phyloP scores from a whole-genome alignment of 2,329 filamentous ascomycete species.

The Elsinoe perseae region DNA sequence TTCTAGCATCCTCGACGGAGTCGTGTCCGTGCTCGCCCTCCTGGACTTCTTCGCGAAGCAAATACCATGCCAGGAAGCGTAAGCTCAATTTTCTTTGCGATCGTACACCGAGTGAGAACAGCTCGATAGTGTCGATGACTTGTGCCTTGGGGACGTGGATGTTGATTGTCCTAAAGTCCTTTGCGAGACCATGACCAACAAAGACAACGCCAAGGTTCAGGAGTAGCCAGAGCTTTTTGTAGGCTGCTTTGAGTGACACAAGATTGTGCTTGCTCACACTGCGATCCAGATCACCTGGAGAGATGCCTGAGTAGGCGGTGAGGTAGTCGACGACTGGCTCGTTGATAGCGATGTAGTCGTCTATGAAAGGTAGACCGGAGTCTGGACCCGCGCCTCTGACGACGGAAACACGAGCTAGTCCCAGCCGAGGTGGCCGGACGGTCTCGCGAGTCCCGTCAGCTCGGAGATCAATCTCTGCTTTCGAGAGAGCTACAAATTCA shows the following conservation, averaged over 20 bases:
- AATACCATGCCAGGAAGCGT: constrained; percentile 82
- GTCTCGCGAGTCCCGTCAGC: constrained; percentile 88
- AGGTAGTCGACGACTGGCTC: constrained; percentile 93
- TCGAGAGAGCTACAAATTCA: constrained; percentile 87
- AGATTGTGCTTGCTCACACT: constrained; percentile 72
- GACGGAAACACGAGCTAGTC: constrained; percentile 86
- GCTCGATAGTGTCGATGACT: constrained; percentile 86
- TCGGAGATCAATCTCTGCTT: constrained; percentile 93
- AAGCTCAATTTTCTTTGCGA: constrained; percentile 75
- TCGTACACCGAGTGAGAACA: constrained; percentile 76
- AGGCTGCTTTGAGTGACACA: constrained; percentile 79
- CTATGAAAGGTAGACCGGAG: constrained; percentile 83
- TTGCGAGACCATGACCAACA: constrained; percentile 84
- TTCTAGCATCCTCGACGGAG: constrained; percentile 88
- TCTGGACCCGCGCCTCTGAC: constrained; percentile 69
- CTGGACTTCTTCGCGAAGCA: constrained; percentile 92
- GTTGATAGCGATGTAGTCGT: constrained; percentile 89
- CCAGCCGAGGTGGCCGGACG: constrained; percentile 82
- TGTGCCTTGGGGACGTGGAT: constrained; percentile 87
- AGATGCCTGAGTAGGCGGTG: constrained; percentile 88
- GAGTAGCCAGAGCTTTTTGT: constrained; percentile 96
- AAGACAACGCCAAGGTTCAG: constrained; percentile 92
- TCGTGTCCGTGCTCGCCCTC: constrained; percentile 66
- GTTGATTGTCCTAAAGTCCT: constrained; percentile 97
- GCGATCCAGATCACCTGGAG: constrained; percentile 73